phyloP scores from a whole-genome alignment of 1,284 basidiomycete species.

The Leccinum pachyderme region DNA sequence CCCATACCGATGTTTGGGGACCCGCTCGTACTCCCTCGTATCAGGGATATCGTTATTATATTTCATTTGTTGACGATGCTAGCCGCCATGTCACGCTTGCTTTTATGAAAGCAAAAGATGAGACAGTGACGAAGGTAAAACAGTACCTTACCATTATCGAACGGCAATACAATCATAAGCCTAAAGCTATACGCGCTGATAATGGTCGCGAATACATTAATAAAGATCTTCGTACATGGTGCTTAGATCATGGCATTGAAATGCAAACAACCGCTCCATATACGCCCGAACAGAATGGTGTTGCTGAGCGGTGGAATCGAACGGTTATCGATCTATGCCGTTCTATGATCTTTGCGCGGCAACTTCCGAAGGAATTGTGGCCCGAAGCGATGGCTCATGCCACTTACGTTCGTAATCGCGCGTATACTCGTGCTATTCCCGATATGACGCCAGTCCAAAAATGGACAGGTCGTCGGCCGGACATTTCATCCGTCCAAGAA shows the following conservation, averaged over 20 bases:
- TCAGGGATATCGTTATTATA: background rate
- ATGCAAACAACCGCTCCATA: background rate
- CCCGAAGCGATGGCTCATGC: background rate
- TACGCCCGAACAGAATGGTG: background rate
- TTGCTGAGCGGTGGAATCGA: background rate
- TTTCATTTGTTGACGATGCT: background rate
- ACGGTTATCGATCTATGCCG: background rate
- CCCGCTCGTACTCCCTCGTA: background rate
- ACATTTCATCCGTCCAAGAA: background rate
- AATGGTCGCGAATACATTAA: background rate
- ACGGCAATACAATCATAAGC: background rate
- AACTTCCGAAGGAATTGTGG: background rate
- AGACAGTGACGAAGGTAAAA: background rate
- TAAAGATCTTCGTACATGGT: background rate
- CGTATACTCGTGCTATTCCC: background rate
- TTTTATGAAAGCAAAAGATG: background rate
- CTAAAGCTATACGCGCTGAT: background rate
- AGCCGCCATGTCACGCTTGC: background rate
- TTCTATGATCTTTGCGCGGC: background rate
- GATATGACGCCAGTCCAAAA: background rate
- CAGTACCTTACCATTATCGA: background rate
- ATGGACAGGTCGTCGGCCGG: background rate
- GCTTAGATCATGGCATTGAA: background rate
- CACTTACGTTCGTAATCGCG: background rate
- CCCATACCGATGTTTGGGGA: background rate